Conservation (phyloP, 208 protist genomes). For the Angomonas desouzai region DNA sequence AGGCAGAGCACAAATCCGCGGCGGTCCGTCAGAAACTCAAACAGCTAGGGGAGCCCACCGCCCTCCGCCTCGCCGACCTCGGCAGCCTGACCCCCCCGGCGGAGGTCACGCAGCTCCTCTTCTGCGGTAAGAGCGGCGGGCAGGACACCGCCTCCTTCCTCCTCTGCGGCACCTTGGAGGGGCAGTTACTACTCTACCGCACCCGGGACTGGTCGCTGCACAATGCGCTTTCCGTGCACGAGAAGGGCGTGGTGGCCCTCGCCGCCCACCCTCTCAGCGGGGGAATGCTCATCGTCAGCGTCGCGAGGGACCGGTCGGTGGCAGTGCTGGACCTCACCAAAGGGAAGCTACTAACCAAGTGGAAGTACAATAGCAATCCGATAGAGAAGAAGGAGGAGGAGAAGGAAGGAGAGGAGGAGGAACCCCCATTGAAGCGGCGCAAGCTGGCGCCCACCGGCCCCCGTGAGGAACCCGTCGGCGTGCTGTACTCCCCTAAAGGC, state of each 20-base stretch:
- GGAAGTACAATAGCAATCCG: conserved; percentile 44
- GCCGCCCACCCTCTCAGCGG: conserved; percentile 52
- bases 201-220: conserved; percentile 55
- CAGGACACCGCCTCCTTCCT: conserved; percentile 34
- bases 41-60: conserved; percentile 31
- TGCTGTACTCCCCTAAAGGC: conserved; percentile 52
- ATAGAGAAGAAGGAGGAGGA: background rate
- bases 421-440: background rate
- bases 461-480: conserved; percentile 36
- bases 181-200: conserved; percentile 59
- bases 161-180: conserved; percentile 56
- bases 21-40: conserved; percentile 22
- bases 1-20: conserved; percentile 33
- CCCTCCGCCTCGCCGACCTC: conserved; percentile 54
- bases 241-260: conserved; percentile 33
- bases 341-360: conserved; percentile 65
- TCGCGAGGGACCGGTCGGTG: conserved; percentile 52
- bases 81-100: conserved; percentile 54
- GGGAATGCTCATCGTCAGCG: conserved; percentile 45
- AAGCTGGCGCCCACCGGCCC: background rate
- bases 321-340: conserved; percentile 58
- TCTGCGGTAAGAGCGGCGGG: conserved; percentile 18
- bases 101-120: conserved; percentile 40
- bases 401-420: conserved; percentile 8
- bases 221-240: conserved; percentile 46